Evolutionary conservation across 1,284 basidiomycete genomes (phyloP), one percentile per base, ranked within the genome.

Genomic region (Fomitopsis pinicola): DNA sequence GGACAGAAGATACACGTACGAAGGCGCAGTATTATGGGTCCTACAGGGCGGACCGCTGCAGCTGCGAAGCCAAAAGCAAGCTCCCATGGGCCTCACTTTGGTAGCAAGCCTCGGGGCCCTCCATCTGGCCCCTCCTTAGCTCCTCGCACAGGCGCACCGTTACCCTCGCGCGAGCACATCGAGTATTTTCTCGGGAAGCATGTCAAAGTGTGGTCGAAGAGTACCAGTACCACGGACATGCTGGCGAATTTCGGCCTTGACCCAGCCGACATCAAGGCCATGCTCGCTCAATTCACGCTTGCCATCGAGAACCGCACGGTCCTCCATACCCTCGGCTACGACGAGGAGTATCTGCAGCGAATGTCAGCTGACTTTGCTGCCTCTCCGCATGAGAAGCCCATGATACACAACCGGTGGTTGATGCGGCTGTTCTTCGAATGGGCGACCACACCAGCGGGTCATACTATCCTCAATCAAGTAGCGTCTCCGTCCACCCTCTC

Each of bases 361-460:
- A 63, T 76, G 36, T 63, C 66, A 14, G 45, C 64, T 42, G 73
- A 73, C 56, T 72, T 30, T 66, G 67, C 8, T 54, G 70, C 1
- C 33, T 66, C 5, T 15, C 64, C 42, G 64, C 69, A 42, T 73
- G 44, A 30, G 58, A 52, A 50, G 28, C 22, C 28, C 28, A 10
- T 17, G 5, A 64, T 69, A 30, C 44, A 75, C 35, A 76, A 80
- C 66, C 67, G 70, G 54, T 69, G 68, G 12, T 63, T 77, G 26
- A 76, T 75, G 5, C 72, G 74, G 14, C 66, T 82, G 22, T 78
- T 86, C 63, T 85, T 78, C 69, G 74, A 75, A 19, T 87, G 84
- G 85, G 80, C 78, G 5, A 66, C 76, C 22, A 71, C 78, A 38
- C 74, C 76, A 4, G 59, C 33, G 64, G 73, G 62, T 44, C 66